A percentile compares a stretch with the other conserved stretches of the same genome.
phyloP scores from a whole-genome alignment of 2,329 filamentous ascomycete species.

The Cordyceps pruinosa region DNA sequence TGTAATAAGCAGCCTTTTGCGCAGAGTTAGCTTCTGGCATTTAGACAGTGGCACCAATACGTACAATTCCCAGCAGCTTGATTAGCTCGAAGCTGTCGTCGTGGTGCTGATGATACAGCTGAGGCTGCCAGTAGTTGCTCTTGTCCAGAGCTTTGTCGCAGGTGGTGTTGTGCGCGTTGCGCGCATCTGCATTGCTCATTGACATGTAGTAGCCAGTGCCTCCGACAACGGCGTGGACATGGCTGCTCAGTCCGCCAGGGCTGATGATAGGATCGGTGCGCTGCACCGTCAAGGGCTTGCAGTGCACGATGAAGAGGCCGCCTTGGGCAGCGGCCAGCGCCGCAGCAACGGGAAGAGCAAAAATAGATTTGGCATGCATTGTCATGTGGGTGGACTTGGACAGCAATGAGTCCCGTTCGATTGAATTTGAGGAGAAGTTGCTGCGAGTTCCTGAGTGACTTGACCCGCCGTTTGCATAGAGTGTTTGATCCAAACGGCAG shows the following conservation, averaged over 20 bases:
- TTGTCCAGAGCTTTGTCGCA: slow-evolving; percentile 55
- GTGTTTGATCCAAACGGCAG: background rate
- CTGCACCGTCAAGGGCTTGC: slow-evolving; percentile 26
- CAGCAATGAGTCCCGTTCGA: background rate
- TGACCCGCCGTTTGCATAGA: background rate
- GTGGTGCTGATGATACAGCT: slow-evolving; percentile 41
- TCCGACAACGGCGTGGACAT: slow-evolving; percentile 57
- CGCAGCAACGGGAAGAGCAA: background rate
- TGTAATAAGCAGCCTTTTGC: slow-evolving; percentile 22
- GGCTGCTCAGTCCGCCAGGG: slow-evolving; percentile 45
- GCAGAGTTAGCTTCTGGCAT: background rate
- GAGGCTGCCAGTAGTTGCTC: slow-evolving; percentile 63
- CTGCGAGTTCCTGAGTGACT: background rate
- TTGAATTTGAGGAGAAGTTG: background rate
- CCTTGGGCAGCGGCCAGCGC: background rate
- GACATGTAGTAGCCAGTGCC: slow-evolving; percentile 52
- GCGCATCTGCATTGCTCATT: slow-evolving; percentile 45
- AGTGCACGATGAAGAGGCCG: slow-evolving; percentile 22
- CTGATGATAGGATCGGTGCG: slow-evolving; percentile 53
- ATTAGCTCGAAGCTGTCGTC: slow-evolving; percentile 49
- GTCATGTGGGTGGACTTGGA: background rate
- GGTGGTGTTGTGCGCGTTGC: slow-evolving; percentile 53
- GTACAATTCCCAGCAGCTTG: slow-evolving; percentile 23
- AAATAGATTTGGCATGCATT: background rate
- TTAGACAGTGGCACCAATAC: slow-evolving; percentile 4